A percentile compares a stretch with the other conserved stretches of the same genome.
Evolutionary conservation across 2,329 filamentous ascomycete species (phyloP).

Genomic region (Macrophomina tecta): DNA sequence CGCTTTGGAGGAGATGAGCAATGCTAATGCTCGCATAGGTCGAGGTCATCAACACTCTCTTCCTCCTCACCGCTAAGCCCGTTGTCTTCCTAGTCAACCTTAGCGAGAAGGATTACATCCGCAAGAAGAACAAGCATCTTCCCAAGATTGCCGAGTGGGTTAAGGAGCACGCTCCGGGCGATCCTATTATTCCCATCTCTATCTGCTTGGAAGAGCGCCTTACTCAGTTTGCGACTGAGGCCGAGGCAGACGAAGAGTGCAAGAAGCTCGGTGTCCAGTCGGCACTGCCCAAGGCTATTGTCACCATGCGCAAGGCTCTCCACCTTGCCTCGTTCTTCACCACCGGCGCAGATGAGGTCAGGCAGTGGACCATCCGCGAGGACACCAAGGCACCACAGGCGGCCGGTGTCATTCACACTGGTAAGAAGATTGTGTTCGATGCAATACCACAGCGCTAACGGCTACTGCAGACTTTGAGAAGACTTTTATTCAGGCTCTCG

Average conservation of each 20-base stretch:
- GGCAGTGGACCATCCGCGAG: constrained; percentile 97
- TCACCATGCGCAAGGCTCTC: constrained; percentile 89
- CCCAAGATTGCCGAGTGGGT: constrained; percentile 94
- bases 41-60: constrained; percentile 95
- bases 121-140: constrained; percentile 99
- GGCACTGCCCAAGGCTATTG: constrained; percentile 87
- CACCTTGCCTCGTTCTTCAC: constrained; percentile 98
- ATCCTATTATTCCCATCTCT: constrained; percentile 92
- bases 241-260: constrained; percentile 80
- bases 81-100: constrained; percentile 97
- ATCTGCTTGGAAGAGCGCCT: constrained; percentile 92
- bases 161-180: constrained; percentile 84
- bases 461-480: constrained; percentile 85
- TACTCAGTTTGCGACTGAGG: constrained; percentile 78
- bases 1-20: constrained; percentile 12
- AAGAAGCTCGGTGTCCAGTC: constrained; percentile 88
- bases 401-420: constrained; percentile 93
- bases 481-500: constrained; percentile 96
- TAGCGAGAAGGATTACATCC: constrained; percentile 94
- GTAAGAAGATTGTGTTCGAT: constrained; percentile 36
- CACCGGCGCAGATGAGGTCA: constrained; percentile 90
- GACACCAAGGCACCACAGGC: constrained; percentile 97
- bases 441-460: constrained; percentile 28
- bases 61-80: constrained; percentile 94
- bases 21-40: constrained; percentile 65